Evolutionary conservation across 108 stramenopile genomes (phyloP).

Genomic region (Discostella pseudostelligera): DNA sequence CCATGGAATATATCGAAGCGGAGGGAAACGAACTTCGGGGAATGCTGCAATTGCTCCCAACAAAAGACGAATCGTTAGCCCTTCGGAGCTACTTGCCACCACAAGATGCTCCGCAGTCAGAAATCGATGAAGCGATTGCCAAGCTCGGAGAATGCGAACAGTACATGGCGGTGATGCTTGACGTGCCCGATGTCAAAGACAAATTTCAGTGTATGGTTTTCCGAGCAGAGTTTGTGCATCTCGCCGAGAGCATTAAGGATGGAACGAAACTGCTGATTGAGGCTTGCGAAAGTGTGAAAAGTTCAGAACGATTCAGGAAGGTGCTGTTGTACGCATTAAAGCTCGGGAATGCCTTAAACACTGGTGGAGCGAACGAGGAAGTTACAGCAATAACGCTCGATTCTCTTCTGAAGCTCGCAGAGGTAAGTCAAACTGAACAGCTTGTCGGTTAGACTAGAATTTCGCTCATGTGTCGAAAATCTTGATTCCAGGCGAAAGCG

Average conservation of each 20-base stretch:
- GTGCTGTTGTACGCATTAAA: constrained; percentile 42
- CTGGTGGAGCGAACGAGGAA: constrained; percentile 33
- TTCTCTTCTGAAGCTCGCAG: constrained; percentile 40
- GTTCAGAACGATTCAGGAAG: constrained; percentile 44
- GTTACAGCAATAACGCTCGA: constrained; percentile 45
- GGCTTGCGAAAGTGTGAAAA: constrained; percentile 42
- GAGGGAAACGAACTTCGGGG: constrained; percentile 46
- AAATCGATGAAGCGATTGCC: constrained; percentile 40
- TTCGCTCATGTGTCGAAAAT: background rate
- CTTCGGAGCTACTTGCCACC: constrained; percentile 42
- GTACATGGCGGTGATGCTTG: constrained; percentile 49
- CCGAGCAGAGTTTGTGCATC: constrained; percentile 42
- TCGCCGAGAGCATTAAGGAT: constrained; percentile 32
- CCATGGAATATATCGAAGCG: constrained; percentile 37
- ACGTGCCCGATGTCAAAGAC: constrained; percentile 37
- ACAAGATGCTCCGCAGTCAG: constrained; percentile 30
- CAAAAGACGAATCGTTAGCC: constrained; percentile 42
- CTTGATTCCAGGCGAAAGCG: constrained; percentile 34
- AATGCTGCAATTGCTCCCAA: constrained; percentile 46
- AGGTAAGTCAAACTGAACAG: constrained; percentile 15
- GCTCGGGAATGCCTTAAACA: constrained; percentile 47
- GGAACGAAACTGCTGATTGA: constrained; percentile 41
- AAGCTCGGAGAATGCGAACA: constrained; percentile 48
- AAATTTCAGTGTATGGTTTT: constrained; percentile 49
- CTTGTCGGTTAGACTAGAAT: background rate